phyloP scores from a whole-genome alignment of 306 rosid genomes.

The Prunus salicina region DNA sequence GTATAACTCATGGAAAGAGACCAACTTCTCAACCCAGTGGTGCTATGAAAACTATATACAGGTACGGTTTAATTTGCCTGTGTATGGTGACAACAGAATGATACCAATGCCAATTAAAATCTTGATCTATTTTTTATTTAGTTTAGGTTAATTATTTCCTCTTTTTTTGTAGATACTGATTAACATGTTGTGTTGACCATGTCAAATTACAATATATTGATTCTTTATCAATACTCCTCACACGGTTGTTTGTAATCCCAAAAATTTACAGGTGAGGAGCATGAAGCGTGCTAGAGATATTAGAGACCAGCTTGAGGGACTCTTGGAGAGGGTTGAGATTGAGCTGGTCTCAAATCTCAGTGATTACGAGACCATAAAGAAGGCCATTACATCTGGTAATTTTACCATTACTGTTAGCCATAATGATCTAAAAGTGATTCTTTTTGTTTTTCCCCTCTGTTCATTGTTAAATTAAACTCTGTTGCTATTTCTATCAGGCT shows the following conservation, averaged over 20 bases:
- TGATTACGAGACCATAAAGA: slow-evolving; percentile 77
- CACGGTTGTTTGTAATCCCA: slow-evolving; percentile 4
- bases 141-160: neutral
- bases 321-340: slow-evolving; percentile 90
- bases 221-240: slow-evolving; percentile 20
- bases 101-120: neutral
- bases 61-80: slow-evolving; percentile 33
- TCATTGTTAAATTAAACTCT: slow-evolving; percentile 18
- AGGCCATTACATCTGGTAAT: slow-evolving; percentile 86
- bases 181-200: neutral
- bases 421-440: neutral
- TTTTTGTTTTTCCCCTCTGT: neutral
- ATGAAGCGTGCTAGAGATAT: slow-evolving; percentile 96
- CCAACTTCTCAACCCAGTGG: slow-evolving; percentile 96
- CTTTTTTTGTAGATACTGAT: neutral
- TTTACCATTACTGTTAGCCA: neutral
- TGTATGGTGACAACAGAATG: neutral
- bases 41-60: slow-evolving; percentile 91
- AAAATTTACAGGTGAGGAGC: slow-evolving; percentile 68
- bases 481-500: slow-evolving; percentile 44
- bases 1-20: slow-evolving; percentile 93
- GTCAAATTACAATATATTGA: neutral
- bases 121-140: neutral
- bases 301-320: slow-evolving; percentile 93
- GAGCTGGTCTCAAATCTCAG: slow-evolving; percentile 55